Evolutionary conservation across 2,329 filamentous ascomycete species (phyloP).

Genomic region (Fusarium scirpi): DNA sequence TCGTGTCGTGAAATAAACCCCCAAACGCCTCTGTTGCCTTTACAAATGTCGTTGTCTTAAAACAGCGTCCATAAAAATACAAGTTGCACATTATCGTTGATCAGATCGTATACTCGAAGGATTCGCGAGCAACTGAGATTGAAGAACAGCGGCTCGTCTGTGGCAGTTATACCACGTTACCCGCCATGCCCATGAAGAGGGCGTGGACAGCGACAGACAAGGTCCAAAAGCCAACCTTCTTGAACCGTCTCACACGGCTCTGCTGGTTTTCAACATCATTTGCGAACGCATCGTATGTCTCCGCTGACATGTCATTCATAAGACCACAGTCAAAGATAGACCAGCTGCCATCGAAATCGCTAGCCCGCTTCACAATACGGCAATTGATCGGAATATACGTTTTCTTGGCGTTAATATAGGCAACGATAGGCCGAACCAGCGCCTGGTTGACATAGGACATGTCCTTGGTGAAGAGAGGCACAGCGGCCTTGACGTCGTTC

Average conservation of each 20-base stretch:
- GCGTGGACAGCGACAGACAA: constrained; percentile 92
- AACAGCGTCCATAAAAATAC: constrained; percentile 26
- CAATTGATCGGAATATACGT: constrained; percentile 97
- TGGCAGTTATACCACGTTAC: constrained; percentile 70
- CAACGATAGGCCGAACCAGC: constrained; percentile 93
- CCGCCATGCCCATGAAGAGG: constrained; percentile 93
- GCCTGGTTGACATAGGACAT: constrained; percentile 97
- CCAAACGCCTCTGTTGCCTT: constrained; percentile 40
- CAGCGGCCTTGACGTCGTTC: constrained; percentile 92
- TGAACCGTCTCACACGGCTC: constrained; percentile 85
- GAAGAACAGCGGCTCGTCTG: constrained; percentile 13
- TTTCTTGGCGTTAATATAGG: constrained; percentile 95
- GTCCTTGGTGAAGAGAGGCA: constrained; percentile 91
- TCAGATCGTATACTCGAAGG: constrained; percentile 13
- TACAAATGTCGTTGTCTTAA: constrained; percentile 20
- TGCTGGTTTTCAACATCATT: constrained; percentile 91
- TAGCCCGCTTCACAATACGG: constrained; percentile 87
- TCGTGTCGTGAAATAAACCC: constrained; percentile 6
- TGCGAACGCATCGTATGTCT: constrained; percentile 95
- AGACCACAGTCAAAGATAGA: constrained; percentile 92
- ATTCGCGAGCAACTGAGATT: constrained; percentile 1
- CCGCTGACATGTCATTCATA: constrained; percentile 92
- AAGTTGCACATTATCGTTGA: constrained; percentile 21
- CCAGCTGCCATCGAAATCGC: constrained; percentile 96
- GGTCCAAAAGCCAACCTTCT: constrained; percentile 97